Evolutionary conservation across 2,329 filamentous ascomycete species (phyloP).

Genomic region (Aureobasidium musti): DNA sequence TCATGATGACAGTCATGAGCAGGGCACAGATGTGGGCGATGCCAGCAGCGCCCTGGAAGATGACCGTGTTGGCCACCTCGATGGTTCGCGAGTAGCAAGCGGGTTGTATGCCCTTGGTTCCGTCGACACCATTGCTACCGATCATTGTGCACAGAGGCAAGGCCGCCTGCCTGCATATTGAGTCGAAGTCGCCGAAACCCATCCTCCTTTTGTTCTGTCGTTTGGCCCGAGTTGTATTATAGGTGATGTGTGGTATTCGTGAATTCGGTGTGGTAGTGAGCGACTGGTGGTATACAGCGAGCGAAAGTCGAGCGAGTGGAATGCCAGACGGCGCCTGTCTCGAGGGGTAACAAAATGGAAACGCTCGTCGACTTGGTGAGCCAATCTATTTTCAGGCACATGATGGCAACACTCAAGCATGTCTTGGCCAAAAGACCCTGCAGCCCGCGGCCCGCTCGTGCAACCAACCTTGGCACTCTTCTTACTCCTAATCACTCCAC

Average conservation of each 20-base stretch:
- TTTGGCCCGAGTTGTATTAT: not conserved
- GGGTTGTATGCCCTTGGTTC: conserved; percentile 69
- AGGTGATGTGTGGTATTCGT: not conserved
- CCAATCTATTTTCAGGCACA: conserved; percentile 23
- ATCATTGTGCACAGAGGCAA: conserved; percentile 86
- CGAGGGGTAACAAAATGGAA: conserved; percentile 26
- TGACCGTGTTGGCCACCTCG: conserved; percentile 96
- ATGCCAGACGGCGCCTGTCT: not conserved
- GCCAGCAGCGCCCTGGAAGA: conserved; percentile 88
- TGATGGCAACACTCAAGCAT: not conserved
- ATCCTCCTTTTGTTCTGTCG: conserved; percentile 53
- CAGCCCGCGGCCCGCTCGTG: not conserved
- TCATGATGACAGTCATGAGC: conserved; percentile 94
- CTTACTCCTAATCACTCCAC: not conserved
- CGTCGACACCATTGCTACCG: conserved; percentile 69
- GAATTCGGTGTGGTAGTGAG: not conserved
- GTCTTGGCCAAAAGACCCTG: not conserved
- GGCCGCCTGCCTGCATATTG: conserved; percentile 80
- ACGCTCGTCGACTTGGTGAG: conserved; percentile 2
- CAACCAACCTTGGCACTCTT: not conserved
- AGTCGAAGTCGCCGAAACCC: conserved; percentile 87
- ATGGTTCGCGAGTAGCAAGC: conserved; percentile 93
- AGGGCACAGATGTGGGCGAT: conserved; percentile 91
- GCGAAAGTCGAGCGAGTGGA: not conserved
- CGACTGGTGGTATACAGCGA: conserved; percentile 15